A percentile compares a stretch with the other conserved stretches of the same genome.
Evolutionary conservation across 2,329 filamentous ascomycete genomes (phyloP).

Genomic region (Thielaviopsis ethacetica): DNA sequence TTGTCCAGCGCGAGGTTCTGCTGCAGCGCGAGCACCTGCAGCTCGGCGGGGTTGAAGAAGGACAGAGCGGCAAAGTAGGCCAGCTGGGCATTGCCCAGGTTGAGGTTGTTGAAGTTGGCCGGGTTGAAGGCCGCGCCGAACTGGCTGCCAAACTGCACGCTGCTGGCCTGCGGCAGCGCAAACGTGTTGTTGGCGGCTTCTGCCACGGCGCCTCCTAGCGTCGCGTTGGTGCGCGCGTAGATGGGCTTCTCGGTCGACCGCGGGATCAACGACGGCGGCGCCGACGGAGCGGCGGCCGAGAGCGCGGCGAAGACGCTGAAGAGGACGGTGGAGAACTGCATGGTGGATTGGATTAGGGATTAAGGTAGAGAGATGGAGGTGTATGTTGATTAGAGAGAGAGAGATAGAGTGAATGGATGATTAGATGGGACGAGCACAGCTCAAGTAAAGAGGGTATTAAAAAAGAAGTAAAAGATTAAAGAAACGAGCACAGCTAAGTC

Average conservation of each 20-base stretch:
- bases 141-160: conserved; percentile 26
- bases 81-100: conserved; percentile 24
- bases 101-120: conserved; percentile 24
- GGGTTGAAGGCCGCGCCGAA: conserved; percentile 24
- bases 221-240: conserved; percentile 21
- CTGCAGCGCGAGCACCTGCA: conserved; percentile 20
- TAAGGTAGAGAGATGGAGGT: neutral
- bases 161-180: conserved; percentile 2
- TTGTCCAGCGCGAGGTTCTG: conserved; percentile 23
- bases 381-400: neutral
- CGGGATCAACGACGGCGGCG: conserved; percentile 16
- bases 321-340: conserved; percentile 13
- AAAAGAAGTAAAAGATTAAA: neutral
- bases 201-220: conserved; percentile 24
- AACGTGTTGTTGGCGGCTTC: neutral
- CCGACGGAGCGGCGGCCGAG: conserved; percentile 26
- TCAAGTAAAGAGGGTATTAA: neutral
- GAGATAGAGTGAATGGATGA: neutral
- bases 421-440: neutral
- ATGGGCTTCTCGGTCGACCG: conserved; percentile 18
- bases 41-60: conserved; percentile 26
- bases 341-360: conserved; percentile 2
- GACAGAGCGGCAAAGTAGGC: conserved; percentile 32
- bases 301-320: conserved; percentile 28
- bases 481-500: conserved; percentile 15